Evolutionary conservation across 2,329 filamentous ascomycete species (phyloP).

Genomic region (Ampelomyces quisqualis): DNA sequence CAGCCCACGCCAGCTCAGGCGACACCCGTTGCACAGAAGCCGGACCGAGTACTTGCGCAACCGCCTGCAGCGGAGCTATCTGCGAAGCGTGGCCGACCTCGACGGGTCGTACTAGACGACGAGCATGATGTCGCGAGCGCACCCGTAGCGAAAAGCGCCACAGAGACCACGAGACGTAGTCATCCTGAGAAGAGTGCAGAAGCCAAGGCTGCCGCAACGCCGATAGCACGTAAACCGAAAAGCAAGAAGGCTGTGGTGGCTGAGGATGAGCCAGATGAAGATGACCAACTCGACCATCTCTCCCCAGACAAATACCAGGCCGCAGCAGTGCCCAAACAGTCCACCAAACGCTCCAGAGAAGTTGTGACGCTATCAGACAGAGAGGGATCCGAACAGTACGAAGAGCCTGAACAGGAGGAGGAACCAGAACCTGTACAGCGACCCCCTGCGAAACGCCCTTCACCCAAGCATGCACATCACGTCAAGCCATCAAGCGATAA

Average conservation of each 20-base stretch:
- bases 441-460: conserved; percentile 10
- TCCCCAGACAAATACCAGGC: conserved; percentile 19
- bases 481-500: conserved; percentile 20
- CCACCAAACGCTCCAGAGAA: conserved; percentile 4
- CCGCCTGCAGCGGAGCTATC: neutral
- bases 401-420: conserved; percentile 20
- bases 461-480: conserved; percentile 14
- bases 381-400: conserved; percentile 19
- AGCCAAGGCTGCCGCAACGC: conserved; percentile 11
- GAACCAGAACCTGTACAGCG: conserved; percentile 5
- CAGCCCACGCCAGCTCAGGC: conserved; percentile 10
- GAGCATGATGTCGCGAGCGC: neutral
- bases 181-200: neutral
- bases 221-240: conserved; percentile 11
- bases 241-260: conserved; percentile 5
- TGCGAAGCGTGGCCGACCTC: conserved; percentile 11
- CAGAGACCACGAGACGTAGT: neutral
- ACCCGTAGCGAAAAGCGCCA: neutral
- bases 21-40: conserved; percentile 3
- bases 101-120: conserved; percentile 1
- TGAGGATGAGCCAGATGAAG: conserved; percentile 8
- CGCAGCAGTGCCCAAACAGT: conserved; percentile 4
- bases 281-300: conserved; percentile 20
- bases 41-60: neutral
- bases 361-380: conserved; percentile 18